These are phyloP conservation scores for Penicillium verrucosum DNA, from an alignment of 2,329 filamentous ascomycete species.

Conservation along the genomic window DNA sequence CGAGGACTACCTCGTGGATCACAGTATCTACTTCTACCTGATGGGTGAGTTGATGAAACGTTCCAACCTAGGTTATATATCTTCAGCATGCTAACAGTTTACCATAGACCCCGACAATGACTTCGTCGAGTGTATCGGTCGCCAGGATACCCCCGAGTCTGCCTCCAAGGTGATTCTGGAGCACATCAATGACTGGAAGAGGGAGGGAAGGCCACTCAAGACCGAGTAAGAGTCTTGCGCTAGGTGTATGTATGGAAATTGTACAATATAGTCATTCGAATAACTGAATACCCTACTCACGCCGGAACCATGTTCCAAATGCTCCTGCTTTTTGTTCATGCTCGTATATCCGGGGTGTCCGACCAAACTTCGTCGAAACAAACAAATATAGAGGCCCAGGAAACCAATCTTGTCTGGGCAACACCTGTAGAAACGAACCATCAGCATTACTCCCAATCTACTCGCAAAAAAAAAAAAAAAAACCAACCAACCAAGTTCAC, in stretches of 20 bases:
- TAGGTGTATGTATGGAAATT: slow-evolving; percentile 21
- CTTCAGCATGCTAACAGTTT: slow-evolving; percentile 5
- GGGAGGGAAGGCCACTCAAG: slow-evolving; percentile 52
- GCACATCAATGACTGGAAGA: slow-evolving; percentile 77
- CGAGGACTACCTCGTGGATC: slow-evolving; percentile 95
- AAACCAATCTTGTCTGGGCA: background rate
- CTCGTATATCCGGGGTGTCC: background rate
- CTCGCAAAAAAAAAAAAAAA: background rate
- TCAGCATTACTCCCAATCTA: background rate
- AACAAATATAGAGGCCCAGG: background rate
- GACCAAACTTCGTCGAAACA: background rate
- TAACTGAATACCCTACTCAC: slow-evolving; percentile 31
- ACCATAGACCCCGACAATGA: slow-evolving; percentile 84
- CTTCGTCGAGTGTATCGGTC: slow-evolving; percentile 93
- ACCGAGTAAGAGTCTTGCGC: slow-evolving; percentile 26
- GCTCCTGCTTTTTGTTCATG: background rate
- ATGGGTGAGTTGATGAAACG: slow-evolving; percentile 61
- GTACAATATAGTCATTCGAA: slow-evolving; percentile 20
- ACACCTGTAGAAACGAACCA: background rate
- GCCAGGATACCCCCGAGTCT: slow-evolving; percentile 87
- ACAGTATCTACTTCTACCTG: slow-evolving; percentile 98
- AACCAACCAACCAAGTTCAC: background rate
- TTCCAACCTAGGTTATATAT: background rate
- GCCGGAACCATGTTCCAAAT: background rate
- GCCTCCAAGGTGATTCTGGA: slow-evolving; percentile 79